Conservation (phyloP, 2,329 filamentous ascomycete genomes). For the Sarocladiaceae sp. region DNA sequence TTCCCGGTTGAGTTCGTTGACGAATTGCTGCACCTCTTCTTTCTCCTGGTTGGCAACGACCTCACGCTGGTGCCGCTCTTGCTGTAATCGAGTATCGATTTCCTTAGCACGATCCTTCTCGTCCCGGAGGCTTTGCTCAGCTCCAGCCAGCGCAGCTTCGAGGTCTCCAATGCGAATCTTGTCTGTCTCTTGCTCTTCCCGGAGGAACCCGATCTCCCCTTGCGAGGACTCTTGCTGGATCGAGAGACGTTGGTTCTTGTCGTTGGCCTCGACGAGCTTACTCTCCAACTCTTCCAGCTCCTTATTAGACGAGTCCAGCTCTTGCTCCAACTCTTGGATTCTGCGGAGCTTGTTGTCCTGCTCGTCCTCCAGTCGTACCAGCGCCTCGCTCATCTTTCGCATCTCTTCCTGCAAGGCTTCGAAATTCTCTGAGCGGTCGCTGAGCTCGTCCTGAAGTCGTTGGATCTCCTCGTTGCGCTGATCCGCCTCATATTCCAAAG, state of each 20-base stretch:
- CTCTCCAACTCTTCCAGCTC: constrained; percentile 84
- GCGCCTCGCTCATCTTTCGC: constrained; percentile 79
- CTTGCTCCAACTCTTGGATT: constrained; percentile 76
- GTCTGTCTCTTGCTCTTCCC: constrained; percentile 93
- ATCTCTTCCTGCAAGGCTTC: constrained; percentile 89
- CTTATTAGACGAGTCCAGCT: constrained; percentile 75
- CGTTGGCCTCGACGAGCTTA: constrained; percentile 75
- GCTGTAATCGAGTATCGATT: constrained; percentile 66
- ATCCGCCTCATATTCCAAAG: constrained; percentile 65
- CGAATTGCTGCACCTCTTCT: constrained; percentile 86
- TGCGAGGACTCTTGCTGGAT: constrained; percentile 92
- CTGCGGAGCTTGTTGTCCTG: constrained; percentile 70
- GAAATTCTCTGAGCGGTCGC: constrained; percentile 78
- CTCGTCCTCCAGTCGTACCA: constrained; percentile 85
- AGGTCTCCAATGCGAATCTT: constrained; percentile 97
- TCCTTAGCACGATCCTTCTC: constrained; percentile 73
- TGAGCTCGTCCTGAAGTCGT: constrained; percentile 63
- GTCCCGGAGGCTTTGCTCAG: constrained; percentile 74
- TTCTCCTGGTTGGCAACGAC: constrained; percentile 83
- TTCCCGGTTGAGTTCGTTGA: constrained; percentile 89
- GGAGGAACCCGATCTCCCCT: constrained; percentile 86
- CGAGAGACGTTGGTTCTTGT: constrained; percentile 79
- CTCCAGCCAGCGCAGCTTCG: constrained; percentile 72
- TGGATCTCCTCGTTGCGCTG: constrained; percentile 65
- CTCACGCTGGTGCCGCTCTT: constrained; percentile 81